Percentiles rank a stretch among this genome's conserved stretches.
Conservation (phyloP, 495 filamentous ascomycete genomes). For the Cladorrhinum samala region DNA sequence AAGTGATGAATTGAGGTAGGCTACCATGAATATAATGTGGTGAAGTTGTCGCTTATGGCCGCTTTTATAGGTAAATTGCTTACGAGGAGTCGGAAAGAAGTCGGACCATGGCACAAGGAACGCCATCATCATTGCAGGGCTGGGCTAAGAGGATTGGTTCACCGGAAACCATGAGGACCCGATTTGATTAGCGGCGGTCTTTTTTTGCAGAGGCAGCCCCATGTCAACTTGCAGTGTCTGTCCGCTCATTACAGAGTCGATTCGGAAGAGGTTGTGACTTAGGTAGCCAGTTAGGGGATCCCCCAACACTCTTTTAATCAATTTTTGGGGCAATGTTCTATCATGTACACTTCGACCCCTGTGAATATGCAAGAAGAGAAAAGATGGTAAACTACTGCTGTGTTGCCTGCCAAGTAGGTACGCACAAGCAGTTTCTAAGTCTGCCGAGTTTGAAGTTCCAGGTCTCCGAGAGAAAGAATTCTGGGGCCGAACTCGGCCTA, state of each 20-base stretch:
- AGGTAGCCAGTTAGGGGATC: conserved; percentile 11
- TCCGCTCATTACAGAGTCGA: conserved; percentile 22
- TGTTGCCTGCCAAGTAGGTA: no score
- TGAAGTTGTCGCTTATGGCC: neutral
- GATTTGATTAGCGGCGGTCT: conserved; percentile 7
- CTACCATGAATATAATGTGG: neutral
- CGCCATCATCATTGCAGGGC: conserved; percentile 23
- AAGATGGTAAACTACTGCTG: no score
- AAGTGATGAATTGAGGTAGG: conserved; percentile 16
- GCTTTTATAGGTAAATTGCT: conserved; percentile 13
- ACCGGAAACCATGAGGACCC: conserved; percentile 10
- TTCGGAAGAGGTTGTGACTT: conserved; percentile 12
- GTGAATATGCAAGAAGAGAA: no score
- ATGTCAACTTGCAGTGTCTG: conserved; percentile 18
- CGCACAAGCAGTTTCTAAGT: no score
- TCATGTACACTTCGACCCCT: neutral
- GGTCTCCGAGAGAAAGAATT: neutral
- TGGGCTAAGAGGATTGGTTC: conserved; percentile 16
- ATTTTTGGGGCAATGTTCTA: neutral
- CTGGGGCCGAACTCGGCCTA: conserved; percentile 10
- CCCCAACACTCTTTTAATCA: conserved; percentile 18
- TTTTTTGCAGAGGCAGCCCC: conserved; percentile 4
- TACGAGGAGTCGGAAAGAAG: conserved; percentile 15
- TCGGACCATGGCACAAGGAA: conserved; percentile 12
- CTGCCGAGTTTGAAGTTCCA: no score